Evolutionary conservation across 345 rosid genomes (phyloP).

Genomic region (Hypericum androsaemum): DNA sequence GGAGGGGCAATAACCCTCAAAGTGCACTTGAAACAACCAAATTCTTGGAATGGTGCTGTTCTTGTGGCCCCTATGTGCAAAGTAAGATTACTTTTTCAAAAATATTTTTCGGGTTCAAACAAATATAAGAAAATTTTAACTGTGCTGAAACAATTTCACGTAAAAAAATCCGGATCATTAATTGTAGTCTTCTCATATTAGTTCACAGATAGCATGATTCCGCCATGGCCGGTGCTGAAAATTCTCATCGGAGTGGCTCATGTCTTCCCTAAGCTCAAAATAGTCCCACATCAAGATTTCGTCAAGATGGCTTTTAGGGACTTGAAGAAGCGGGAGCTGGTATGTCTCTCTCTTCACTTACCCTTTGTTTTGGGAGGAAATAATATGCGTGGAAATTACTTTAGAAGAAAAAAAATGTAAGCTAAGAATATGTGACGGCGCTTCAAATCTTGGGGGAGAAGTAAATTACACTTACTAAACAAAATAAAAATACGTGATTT

Average conservation of each 20-base stretch:
- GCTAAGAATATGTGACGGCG: conserved; percentile 1
- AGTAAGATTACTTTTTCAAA: conserved; percentile 29
- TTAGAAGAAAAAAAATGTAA: too few relatives aligned
- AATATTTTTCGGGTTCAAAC: neutral
- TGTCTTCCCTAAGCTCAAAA: conserved; percentile 65
- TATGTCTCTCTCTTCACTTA: conserved; percentile 18
- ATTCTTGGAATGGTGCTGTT: conserved; percentile 79
- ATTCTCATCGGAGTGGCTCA: conserved; percentile 60
- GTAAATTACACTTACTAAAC: too few relatives aligned
- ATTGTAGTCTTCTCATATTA: conserved; percentile 50
- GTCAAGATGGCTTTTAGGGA: conserved; percentile 78
- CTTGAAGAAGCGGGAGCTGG: conserved; percentile 52
- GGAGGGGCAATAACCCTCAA: conserved; percentile 95
- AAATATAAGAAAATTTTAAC: too few relatives aligned
- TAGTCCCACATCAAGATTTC: conserved; percentile 84
- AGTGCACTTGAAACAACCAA: conserved; percentile 75
- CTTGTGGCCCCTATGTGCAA: conserved; percentile 98
- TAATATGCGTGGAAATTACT: too few relatives aligned
- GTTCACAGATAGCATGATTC: conserved; percentile 87
- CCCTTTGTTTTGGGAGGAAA: neutral
- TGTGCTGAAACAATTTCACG: conserved; percentile 2
- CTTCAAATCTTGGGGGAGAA: too few relatives aligned
- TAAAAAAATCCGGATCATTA: conserved; percentile 1
- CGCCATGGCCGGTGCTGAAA: conserved; percentile 45
- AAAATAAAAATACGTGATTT: too few relatives aligned